A percentile compares a stretch with the other conserved stretches of the same genome.
These are phyloP conservation scores for Ascochyta fabae DNA, from an alignment of 2,329 filamentous ascomycete genomes.

Conservation along the genomic window DNA sequence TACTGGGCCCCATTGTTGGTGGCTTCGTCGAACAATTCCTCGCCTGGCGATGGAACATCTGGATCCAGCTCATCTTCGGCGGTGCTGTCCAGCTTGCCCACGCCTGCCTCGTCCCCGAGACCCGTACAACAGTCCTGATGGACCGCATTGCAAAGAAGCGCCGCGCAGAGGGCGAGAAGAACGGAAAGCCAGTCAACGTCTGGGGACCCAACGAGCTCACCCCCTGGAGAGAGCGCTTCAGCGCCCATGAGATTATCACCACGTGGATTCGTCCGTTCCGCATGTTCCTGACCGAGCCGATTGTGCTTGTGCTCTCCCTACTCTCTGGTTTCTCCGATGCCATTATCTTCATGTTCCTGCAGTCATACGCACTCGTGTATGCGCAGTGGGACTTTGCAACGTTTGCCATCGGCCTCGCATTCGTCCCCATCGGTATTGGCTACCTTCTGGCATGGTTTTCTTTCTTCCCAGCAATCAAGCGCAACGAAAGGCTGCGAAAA, in stretches of 20 bases:
- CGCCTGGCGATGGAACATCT: slow-evolving; percentile 80
- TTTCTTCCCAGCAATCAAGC: slow-evolving; percentile 61
- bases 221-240: slow-evolving; percentile 46
- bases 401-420: slow-evolving; percentile 65
- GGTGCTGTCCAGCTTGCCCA: slow-evolving; percentile 72
- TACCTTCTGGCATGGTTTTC: slow-evolving; percentile 69
- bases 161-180: slow-evolving; percentile 67
- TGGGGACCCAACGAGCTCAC: slow-evolving; percentile 77
- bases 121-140: slow-evolving; percentile 77
- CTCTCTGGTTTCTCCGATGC: slow-evolving; percentile 78
- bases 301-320: slow-evolving; percentile 73
- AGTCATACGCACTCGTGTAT: slow-evolving; percentile 73
- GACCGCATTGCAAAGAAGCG: slow-evolving; percentile 78
- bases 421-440: slow-evolving; percentile 65
- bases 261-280: slow-evolving; percentile 68
- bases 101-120: slow-evolving; percentile 76
- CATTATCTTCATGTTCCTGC: slow-evolving; percentile 80
- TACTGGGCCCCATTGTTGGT: slow-evolving; percentile 79
- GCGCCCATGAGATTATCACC: slow-evolving; percentile 50
- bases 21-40: slow-evolving; percentile 74
- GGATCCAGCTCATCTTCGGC: slow-evolving; percentile 85
- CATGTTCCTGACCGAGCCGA: slow-evolving; percentile 79
- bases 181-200: slow-evolving; percentile 65
- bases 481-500: slow-evolving; percentile 43
- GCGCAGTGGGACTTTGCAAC: slow-evolving; percentile 69